These are phyloP conservation scores for Phaeosphaeria sp. DNA, from an alignment of 2,329 filamentous ascomycete species.

Conservation along the genomic window DNA sequence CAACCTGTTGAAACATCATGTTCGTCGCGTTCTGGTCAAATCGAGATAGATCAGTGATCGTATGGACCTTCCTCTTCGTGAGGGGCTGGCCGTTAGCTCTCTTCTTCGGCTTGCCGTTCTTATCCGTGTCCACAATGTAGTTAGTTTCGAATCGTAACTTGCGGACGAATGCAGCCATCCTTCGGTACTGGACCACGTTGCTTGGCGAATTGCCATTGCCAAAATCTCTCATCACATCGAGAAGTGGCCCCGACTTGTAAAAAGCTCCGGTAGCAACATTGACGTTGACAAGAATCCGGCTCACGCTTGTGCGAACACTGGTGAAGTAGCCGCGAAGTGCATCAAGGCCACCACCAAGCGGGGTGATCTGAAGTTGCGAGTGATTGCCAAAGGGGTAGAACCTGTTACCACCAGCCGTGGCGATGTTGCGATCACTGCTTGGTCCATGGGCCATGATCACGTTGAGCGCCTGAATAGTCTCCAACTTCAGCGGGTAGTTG, in stretches of 20 bases:
- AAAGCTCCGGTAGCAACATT: slow-evolving; percentile 68
- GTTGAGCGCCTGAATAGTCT: slow-evolving; percentile 65
- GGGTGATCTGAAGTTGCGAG: slow-evolving; percentile 47
- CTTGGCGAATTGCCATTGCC: slow-evolving; percentile 9
- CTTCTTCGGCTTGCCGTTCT: slow-evolving; percentile 35
- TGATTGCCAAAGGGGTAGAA: slow-evolving; percentile 53
- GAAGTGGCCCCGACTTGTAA: slow-evolving; percentile 57
- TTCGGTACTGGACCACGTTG: slow-evolving; percentile 11
- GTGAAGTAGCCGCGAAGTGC: slow-evolving; percentile 68
- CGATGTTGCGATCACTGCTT: slow-evolving; percentile 50
- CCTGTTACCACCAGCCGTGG: slow-evolving; percentile 61
- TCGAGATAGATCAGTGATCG: slow-evolving; percentile 46
- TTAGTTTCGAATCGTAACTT: slow-evolving; percentile 48
- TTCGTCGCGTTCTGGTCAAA: slow-evolving; percentile 44
- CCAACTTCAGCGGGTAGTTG: slow-evolving; percentile 54
- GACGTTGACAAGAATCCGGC: slow-evolving; percentile 66
- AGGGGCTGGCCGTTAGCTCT: slow-evolving; percentile 16
- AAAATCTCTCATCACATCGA: slow-evolving; percentile 36
- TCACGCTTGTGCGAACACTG: slow-evolving; percentile 65
- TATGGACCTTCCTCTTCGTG: slow-evolving; percentile 44
- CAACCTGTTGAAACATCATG: slow-evolving; percentile 19
- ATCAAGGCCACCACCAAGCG: slow-evolving; percentile 60
- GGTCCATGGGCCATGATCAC: slow-evolving; percentile 61
- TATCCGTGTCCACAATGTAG: slow-evolving; percentile 47
- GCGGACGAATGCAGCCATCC: slow-evolving; percentile 45